phyloP scores from a whole-genome alignment of 2,329 filamentous ascomycete species.

The Macrophomina pseudophaseolina region DNA sequence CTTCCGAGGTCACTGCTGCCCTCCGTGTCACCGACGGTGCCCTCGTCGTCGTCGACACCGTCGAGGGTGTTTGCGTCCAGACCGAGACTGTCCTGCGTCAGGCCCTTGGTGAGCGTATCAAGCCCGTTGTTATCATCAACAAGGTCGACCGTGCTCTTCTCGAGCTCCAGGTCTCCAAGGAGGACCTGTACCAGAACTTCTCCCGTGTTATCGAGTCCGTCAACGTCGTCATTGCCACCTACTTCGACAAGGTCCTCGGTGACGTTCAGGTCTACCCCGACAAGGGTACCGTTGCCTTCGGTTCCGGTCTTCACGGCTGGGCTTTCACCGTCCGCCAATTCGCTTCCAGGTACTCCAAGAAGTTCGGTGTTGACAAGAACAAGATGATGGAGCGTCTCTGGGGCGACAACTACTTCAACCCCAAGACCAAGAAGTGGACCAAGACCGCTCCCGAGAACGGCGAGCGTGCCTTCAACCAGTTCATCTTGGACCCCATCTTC shows the following conservation, averaged over 20 bases:
- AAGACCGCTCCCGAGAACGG: constrained; percentile 83
- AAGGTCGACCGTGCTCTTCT: constrained; percentile 99
- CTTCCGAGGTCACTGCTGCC: constrained; percentile 97
- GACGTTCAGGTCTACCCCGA: constrained; percentile 99
- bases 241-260: constrained; percentile 95
- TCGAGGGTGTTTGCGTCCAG: constrained; percentile 99
- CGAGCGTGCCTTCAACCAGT: constrained; percentile 99
- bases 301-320: constrained; percentile 99
- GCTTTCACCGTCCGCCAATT: constrained; percentile 99
- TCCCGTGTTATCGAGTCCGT: constrained; percentile 99
- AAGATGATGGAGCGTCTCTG: constrained; percentile 99
- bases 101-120: constrained; percentile 99
- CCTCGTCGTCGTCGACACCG: constrained; percentile 98
- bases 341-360: constrained; percentile 95
- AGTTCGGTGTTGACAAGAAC: constrained; percentile 99
- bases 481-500: constrained; percentile 99
- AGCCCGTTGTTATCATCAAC: constrained; percentile 99
- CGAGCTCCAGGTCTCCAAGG: constrained; percentile 97
- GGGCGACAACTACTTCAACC: constrained; percentile 99
- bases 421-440: constrained; percentile 99
- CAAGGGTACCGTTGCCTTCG: constrained; percentile 97
- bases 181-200: constrained; percentile 99
- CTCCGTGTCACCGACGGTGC: constrained; percentile 99
- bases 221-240: constrained; percentile 99
- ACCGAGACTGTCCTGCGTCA: constrained; percentile 99